A percentile compares a stretch with the other conserved stretches of the same genome.
These are phyloP conservation scores for Monosporozyma aerobia DNA, from an alignment of 805 yeast genomes.

Conservation along the genomic window DNA sequence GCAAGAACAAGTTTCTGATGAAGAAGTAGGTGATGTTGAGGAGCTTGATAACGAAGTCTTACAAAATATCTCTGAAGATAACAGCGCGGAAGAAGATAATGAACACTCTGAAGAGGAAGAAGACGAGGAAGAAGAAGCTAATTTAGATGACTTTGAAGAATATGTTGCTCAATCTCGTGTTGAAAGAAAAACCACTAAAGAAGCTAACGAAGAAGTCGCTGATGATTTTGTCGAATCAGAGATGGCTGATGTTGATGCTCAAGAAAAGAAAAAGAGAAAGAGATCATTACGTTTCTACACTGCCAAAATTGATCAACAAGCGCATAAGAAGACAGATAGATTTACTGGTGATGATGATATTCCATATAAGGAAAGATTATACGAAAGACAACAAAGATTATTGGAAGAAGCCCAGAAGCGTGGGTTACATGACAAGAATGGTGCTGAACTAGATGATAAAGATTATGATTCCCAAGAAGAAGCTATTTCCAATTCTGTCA, in stretches of 20 bases:
- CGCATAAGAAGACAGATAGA: conserved; percentile 48
- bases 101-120: conserved; percentile 10
- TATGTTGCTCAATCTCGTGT: conserved; percentile 47
- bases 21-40: conserved; percentile 10
- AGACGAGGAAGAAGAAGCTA: conserved; percentile 19
- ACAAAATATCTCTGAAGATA: conserved; percentile 21
- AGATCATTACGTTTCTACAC: conserved; percentile 89
- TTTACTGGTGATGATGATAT: conserved; percentile 80
- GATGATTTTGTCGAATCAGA: conserved; percentile 63
- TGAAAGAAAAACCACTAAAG: conserved; percentile 28
- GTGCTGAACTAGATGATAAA: conserved; percentile 46
- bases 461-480: conserved; percentile 44
- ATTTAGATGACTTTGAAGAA: conserved; percentile 37
- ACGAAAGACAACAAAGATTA: conserved; percentile 81
- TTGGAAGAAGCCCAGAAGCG: conserved; percentile 82
- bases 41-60: conserved; percentile 15
- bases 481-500: conserved; percentile 32
- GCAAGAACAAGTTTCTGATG: conserved; percentile 10
- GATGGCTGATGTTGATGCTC: conserved; percentile 74
- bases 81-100: conserved; percentile 11
- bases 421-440: conserved; percentile 51
- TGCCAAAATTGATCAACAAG: conserved; percentile 86
- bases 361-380: conserved; percentile 84
- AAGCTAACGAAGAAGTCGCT: conserved; percentile 11
- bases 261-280: conserved; percentile 75